Evolutionary conservation across 2,329 filamentous ascomycete genomes (phyloP), one percentile per base, ranked within the genome.

Genomic region (Talaromyces marneffei): DNA sequence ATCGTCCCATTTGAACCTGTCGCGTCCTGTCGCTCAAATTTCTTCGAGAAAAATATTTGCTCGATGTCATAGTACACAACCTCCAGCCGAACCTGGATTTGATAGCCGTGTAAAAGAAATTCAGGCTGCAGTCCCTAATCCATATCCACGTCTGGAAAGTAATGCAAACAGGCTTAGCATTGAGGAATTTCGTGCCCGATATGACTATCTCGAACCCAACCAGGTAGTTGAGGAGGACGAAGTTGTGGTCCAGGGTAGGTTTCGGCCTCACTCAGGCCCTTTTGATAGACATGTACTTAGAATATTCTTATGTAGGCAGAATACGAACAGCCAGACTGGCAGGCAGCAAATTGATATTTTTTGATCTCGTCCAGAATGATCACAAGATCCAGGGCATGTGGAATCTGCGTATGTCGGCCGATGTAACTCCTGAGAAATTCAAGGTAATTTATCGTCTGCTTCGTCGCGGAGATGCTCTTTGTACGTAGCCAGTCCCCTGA

Each of bases 401-500:
- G 74, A 89, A 90, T 74, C 81, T 87, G 67, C 80, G 81, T 62
- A 31, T 33, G 53, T 69, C 69, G 12, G 66, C 79, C 16, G 71
- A 72, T 16, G 74, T 69, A 18, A 68, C 72, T 3, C 66, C 72
- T 1, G 75, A 79, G n/a, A 67, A 71, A 16, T 85, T 85, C 72
- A 87, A 84, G 68, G 74, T 82, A 40, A 83, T 89, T 64, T 83
- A 83, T 65, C 85, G 85, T 64, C 75, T 90, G 59, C 80, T 92
- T 53, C 85, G 89, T 66, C 85, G 89, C 67, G 94, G 94, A 65
- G 94, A 97, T 77, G 87, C 90, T 72, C 86, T 93, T 71, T 87
- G 89, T 91, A 82, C 78, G 88, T 81, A 29, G 20, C 6, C 31
- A 65, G 65, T 40, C 9, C n/a, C 16, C 14, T 16, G 57, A 2